These are phyloP conservation scores for Aspergillus ruber DNA, from an alignment of 2,329 filamentous ascomycete genomes.

Conservation along the genomic window DNA sequence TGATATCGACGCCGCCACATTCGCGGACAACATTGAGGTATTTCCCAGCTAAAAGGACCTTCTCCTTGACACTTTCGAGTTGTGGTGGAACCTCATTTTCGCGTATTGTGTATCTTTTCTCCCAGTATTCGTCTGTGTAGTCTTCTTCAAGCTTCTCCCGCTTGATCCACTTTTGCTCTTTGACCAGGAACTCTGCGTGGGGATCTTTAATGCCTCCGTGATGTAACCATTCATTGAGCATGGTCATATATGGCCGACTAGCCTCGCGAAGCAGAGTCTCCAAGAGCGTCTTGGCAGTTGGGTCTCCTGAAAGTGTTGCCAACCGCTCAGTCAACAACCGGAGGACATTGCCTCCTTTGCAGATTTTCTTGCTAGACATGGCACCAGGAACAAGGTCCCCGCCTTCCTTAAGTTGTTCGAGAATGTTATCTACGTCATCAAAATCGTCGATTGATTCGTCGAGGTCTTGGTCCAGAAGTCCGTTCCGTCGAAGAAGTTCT, in stretches of 20 bases:
- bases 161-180: constrained; percentile 91
- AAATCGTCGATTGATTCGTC: constrained; percentile 66
- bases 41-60: constrained; percentile 90
- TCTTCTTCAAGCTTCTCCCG: constrained; percentile 88
- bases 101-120: constrained; percentile 90
- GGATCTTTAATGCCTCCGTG: constrained; percentile 92
- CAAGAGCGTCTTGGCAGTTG: constrained; percentile 73
- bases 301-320: constrained; percentile 88
- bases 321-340: constrained; percentile 77
- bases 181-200: constrained; percentile 87
- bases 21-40: constrained; percentile 97
- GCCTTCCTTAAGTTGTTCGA: constrained; percentile 82
- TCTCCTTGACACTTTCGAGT: constrained; percentile 82
- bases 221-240: constrained; percentile 98
- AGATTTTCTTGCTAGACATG: constrained; percentile 81
- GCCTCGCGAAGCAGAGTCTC: constrained; percentile 79
- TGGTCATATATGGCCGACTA: constrained; percentile 90
- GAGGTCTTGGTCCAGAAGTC: constrained; percentile 68
- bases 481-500: constrained; percentile 82
- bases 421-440: constrained; percentile 85
- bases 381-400: constrained; percentile 72
- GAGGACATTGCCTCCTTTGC: constrained; percentile 94
- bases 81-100: constrained; percentile 89
- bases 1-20: constrained; percentile 91
- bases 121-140: constrained; percentile 99